Base-by-base conservation (phyloP, 2,329 filamentous ascomycete genomes). In the Albifimbria verrucaria region DNA sequence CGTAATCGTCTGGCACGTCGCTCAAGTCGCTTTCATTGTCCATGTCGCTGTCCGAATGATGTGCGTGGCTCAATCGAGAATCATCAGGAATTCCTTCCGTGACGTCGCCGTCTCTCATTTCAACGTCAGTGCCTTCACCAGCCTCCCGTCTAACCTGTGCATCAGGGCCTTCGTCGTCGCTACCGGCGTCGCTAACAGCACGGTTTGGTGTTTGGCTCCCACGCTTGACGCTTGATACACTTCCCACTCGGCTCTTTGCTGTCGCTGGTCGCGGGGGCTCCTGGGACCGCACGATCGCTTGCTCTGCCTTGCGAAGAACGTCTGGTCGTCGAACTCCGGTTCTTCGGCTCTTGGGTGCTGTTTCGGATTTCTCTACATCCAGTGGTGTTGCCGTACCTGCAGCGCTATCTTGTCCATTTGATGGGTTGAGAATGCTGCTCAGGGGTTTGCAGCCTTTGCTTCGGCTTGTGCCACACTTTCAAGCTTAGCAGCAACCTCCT, bases 21-120 rank as follows among this genome's bases (percentile, higher is more conserved):
- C 84, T 88, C 0, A 89, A 72, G 56, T 88, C 86, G 62, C 85
- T 88, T 66, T 89, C 86, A 51, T 87, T 84, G 56, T 88, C 85
- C 0, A 82, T 85, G 39, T 65, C 64, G 21, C 67, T 56, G 36
- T 60, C 70, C 62, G 53, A 67, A 59, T 41, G 66, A 58, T 15
- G 66, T 60, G 55, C 61, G 41, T 66, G 60, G 26, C 66, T 61
- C 4, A 56, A 58, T 15, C 32, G 32, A 6, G 52, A 59, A 3
- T 65, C 61, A 45, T 51, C 63, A 44, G 57, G 70, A 57, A 48
- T 69, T 59, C 51, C 65, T 59, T 32, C 69, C 56, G 56, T 66
- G 52, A 49, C 68, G 59, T 48, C 68, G 57, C 48, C 72, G 22
- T 79, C 76, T 49, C 73, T 74, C 76, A 76, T 78, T 54, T 76